Evolutionary conservation across 768 basidiomycete genomes (phyloP), one percentile per base, ranked within the genome.

Genomic region (Amanita pallidorosea): DNA sequence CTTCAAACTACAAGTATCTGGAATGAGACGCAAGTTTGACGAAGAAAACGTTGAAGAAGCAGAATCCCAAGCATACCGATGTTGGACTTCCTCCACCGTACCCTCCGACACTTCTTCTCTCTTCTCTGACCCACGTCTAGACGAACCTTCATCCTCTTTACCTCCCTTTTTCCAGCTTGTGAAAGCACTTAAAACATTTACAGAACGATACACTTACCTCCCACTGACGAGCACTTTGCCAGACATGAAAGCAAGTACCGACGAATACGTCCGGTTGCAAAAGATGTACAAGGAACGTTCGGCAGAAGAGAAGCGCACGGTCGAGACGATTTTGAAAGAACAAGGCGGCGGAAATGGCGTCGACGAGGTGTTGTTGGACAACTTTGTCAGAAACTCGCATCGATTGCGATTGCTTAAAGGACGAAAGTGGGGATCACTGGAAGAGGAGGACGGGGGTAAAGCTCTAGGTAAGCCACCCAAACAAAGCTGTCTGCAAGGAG

Each of bases 11-110:
- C 50, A 49, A 2, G 67, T 98, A 40, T 65, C 71, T n/a, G 68
- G 68, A 1, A 77, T 83, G 72, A 81, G 83, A 58, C 61, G 76
- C 52, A 91, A 90, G 59, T 57, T 67, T 0, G 96, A 99, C 61
- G 92, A 98, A 61, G 96, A 99, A 71, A 99, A 98, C 67, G 93
- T 93, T 61, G 95, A 96, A 54, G 95, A 98, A 65, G 95, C 94
- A 2, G 78, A 86, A 59, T 74, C 85, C 6, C 88, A 96, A 62
- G 89, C 87, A 0, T 94, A 88, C 64, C 81, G 88, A 23, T 78
- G 78, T 49, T 93, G 82, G 83, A 79, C 79, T 7, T 58, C 66
- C 8, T 73, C 75, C 3, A 63, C 61, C 36, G 74, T 95, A 3
- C 90, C 91, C 1, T 69, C 70, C 7, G 88, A 90, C 29, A 76